Evolutionary conservation across 2,329 filamentous ascomycete genomes (phyloP).

Genomic region (Ophiostoma perfectum): DNA sequence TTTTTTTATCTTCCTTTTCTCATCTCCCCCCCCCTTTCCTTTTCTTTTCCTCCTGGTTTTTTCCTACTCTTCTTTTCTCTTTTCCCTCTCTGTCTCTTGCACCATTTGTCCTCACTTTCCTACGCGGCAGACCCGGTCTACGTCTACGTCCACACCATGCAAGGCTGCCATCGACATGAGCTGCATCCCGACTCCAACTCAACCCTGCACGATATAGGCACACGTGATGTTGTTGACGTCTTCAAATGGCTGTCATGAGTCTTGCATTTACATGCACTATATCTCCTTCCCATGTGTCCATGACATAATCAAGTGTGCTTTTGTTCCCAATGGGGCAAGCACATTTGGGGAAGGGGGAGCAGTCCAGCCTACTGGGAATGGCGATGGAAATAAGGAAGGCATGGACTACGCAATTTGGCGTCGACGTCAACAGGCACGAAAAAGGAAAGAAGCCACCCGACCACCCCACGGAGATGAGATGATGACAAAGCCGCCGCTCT

Average conservation of each 20-base stretch:
- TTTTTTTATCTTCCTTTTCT: background rate
- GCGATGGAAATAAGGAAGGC: background rate
- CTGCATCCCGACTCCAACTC: background rate
- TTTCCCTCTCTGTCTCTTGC: background rate
- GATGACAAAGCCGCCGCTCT: too few relatives aligned
- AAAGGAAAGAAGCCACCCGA: background rate
- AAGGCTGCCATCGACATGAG: background rate
- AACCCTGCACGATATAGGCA: background rate
- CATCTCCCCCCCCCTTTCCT: background rate
- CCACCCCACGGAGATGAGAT: background rate
- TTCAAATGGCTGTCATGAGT: background rate
- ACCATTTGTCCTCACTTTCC: background rate
- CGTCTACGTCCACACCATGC: background rate
- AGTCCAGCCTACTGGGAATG: background rate
- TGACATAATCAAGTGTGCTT: conserved; percentile 2
- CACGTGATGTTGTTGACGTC: conserved; percentile 10
- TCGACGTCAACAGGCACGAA: background rate
- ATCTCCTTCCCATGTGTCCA: background rate
- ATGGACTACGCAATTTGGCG: background rate
- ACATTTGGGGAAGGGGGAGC: background rate
- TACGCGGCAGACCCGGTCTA: background rate
- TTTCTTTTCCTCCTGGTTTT: background rate
- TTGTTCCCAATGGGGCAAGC: conserved; percentile 9
- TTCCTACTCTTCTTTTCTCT: background rate
- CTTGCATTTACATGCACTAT: background rate